These are phyloP conservation scores for Coniochaeta sp. DNA, from an alignment of 2,329 filamentous ascomycete species.

Conservation along the genomic window DNA sequence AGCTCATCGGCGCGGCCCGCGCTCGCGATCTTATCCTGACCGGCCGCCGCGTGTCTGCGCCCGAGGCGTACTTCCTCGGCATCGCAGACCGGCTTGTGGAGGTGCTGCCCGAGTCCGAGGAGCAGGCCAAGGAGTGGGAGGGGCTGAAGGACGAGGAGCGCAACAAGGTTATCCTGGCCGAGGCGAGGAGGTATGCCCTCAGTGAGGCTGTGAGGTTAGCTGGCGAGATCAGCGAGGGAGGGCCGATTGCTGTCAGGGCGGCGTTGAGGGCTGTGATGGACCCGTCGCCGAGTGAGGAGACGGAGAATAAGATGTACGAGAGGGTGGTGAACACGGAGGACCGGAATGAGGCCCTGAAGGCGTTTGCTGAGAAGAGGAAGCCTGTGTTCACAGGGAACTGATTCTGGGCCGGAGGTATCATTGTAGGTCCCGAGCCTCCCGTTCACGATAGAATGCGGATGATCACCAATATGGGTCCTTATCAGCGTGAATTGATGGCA, in stretches of 20 bases:
- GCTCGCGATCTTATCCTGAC: constrained; percentile 90
- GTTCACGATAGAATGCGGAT: too few species aligned
- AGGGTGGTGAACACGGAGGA: constrained; percentile 79
- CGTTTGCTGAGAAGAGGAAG: constrained; percentile 64
- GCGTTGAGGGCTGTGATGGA: constrained; percentile 71
- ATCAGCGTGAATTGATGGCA: not conserved
- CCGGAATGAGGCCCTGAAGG: constrained; percentile 76
- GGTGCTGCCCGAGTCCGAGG: constrained; percentile 34
- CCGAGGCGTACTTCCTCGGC: constrained; percentile 87
- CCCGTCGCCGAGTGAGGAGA: constrained; percentile 53
- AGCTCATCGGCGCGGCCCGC: constrained; percentile 68
- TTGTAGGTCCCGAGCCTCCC: too few species aligned
- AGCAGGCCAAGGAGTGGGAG: constrained; percentile 22
- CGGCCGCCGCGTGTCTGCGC: constrained; percentile 72
- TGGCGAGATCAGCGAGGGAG: constrained; percentile 73
- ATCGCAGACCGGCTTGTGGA: constrained; percentile 88
- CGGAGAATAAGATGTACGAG: constrained; percentile 85
- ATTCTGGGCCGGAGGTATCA: too few species aligned
- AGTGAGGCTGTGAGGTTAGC: constrained; percentile 73
- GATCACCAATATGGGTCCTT: not conserved
- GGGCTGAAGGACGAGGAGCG: constrained; percentile 29
- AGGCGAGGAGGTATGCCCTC: constrained; percentile 61
- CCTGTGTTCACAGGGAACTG: constrained; percentile 53
- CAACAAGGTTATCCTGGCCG: constrained; percentile 37
- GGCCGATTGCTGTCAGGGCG: constrained; percentile 73